Evolutionary conservation across 345 rosid species (phyloP), one percentile per base, ranked within the genome.

Genomic region (Gynandropsis gynandra): DNA sequence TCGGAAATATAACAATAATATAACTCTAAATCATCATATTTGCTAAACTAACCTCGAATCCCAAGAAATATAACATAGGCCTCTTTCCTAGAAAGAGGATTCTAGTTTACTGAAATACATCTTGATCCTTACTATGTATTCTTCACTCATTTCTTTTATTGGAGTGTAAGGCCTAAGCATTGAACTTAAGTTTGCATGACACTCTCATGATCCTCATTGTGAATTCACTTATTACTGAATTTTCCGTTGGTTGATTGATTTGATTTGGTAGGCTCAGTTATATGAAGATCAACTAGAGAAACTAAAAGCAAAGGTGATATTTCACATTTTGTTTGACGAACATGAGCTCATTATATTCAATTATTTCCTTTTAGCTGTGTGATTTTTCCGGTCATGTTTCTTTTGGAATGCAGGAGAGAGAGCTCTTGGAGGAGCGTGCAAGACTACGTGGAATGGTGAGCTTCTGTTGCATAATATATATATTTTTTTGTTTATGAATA

Each of bases 351-450:
- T 24, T 24, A 24, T 24, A 24, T 5, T 2, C 32, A n/a, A 19
- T 12, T 2, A 18, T 16, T 37, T 3, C 29, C 19, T 17, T 58
- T 48, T 10, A 16, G 20, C 47, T 16, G 10, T 31, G 43, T 31
- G 16, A 47, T 24, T 11, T 43, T 37, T 21, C 58, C 24, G 18
- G 16, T 24, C 35, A 33, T 45, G 10, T 10, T 16, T 38, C 21
- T 15, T 41, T 47, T 13, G 1, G 15, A 47, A 42, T 62, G 16
- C 62, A 81, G 95, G 87, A 77, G 65, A 67, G 34, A 49, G 46
- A 47, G 18, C 59, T 85, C 65, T 48, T 34, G 50, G 80, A 75
- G 52, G 79, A 81, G 50, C 75, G 80, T 56, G 66, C 71, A 47
- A 68, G 48, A 39, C 52, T 79, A 46, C 16, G n/a, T 5, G 21